Evolutionary conservation across 495 filamentous ascomycete genomes (phyloP), one percentile per base, ranked within the genome.

Genomic region (Cudoniella acicularis): DNA sequence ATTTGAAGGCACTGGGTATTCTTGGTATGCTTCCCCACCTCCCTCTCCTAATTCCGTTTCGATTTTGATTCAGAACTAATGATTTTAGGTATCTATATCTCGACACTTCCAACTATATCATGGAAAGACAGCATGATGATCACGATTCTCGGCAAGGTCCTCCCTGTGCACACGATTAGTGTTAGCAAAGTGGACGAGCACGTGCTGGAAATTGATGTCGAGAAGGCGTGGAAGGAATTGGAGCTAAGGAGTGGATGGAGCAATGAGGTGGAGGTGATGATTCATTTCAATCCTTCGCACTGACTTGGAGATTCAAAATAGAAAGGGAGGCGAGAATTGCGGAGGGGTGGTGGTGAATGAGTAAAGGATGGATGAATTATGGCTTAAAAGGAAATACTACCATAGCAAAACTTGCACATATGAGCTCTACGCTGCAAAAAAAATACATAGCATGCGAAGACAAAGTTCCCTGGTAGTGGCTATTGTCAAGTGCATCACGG

Each of bases 1-100:
- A 75, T 42, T 61, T 97, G 42, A 98, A 96, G 69, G 92, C 89
- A 0, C 70, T 98, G 22, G 94, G 94, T 0, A 79, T 78, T 17
- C 68, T 96, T 11, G 92, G 92, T 75, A 74, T 79, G 70, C 83
- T 57, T 24, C 21, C 13, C 30, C 4, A 36, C 13, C n/a, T 22
- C 11, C 24, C 23, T 26, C 18, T 25, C 16, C 53, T 30, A 27
- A 1, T 24, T 1, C 8, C 1, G 10, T 11, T 26, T 22, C 6
- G 17, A 21, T 18, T 26, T 56, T 47, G 49, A 27, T 25, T 25
- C 17, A 11, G 20, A 13, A 25, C 48, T 50, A n/a, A 50, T 25
- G 3, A 25, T 13, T 10, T 21, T 51, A 88, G 87, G 87, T 0
- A 60, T 89, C 21, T 90, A 88, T 62, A 79, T 96, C 22, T 92